Conservation (phyloP, 257 asterid species). For the Fraxinus cuspidata region DNA sequence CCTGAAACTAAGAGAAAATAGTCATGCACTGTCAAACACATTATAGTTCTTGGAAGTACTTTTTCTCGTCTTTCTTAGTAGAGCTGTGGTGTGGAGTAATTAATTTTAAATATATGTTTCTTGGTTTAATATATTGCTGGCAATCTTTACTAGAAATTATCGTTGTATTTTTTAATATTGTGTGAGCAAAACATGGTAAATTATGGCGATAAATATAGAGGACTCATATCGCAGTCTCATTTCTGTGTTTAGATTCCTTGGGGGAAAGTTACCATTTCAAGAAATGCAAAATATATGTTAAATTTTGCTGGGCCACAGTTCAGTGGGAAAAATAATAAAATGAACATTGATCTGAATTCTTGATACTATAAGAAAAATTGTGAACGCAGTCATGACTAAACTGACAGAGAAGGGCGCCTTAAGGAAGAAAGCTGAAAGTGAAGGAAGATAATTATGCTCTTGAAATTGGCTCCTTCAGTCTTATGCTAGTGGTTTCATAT, state of each 20-base stretch:
- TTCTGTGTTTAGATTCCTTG: constrained; percentile 2
- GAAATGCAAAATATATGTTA: neutral
- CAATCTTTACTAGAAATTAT: neutral
- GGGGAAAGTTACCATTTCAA: neutral
- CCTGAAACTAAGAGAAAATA: neutral
- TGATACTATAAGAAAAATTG: constrained; percentile 3
- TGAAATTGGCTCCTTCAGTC: neutral
- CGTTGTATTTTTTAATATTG: neutral
- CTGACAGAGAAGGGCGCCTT: neutral
- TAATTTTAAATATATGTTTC: neutral
- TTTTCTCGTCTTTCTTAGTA: neutral
- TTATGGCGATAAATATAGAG: neutral
- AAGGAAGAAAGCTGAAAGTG: neutral
- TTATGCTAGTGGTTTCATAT: neutral
- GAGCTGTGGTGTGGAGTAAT: neutral
- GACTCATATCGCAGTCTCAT: neutral
- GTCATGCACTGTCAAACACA: neutral
- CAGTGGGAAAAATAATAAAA: neutral
- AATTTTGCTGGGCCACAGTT: constrained; percentile 2
- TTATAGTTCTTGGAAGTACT: neutral
- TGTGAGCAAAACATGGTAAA: neutral
- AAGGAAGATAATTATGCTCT: neutral
- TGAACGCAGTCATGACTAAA: neutral
- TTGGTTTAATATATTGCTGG: neutral
- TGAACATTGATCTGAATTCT: neutral